phyloP scores from a whole-genome alignment of 1,139 yeast genomes.

The Taphrina populina region DNA sequence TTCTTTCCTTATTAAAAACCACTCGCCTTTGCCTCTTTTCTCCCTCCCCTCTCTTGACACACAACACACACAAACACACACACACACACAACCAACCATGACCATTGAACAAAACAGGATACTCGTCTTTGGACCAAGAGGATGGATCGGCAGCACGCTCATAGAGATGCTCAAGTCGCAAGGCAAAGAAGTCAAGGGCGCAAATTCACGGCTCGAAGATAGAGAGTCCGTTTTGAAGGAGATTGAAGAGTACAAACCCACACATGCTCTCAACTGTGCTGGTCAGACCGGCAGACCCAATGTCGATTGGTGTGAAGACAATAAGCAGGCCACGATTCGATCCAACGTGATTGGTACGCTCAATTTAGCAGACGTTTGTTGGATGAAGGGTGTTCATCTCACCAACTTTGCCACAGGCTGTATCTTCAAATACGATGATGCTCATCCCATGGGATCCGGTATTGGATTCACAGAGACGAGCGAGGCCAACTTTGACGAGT shows the following conservation, averaged over 20 bases:
- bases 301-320: constrained; percentile 34
- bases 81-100: neutral
- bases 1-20: too few species aligned
- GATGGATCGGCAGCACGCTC: constrained; percentile 31
- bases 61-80: neutral
- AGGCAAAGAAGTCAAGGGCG: constrained; percentile 31
- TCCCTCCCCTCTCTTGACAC: constrained; percentile 5
- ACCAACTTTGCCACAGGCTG: constrained; percentile 33
- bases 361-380: constrained; percentile 48
- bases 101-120: constrained; percentile 18
- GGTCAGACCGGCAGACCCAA: constrained; percentile 33
- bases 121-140: constrained; percentile 32
- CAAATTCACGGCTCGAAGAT: constrained; percentile 24
- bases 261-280: constrained; percentile 32
- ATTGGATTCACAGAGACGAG: constrained; percentile 30
- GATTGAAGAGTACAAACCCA: constrained; percentile 29
- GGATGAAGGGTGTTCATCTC: constrained; percentile 30
- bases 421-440: constrained; percentile 33
- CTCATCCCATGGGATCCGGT: constrained; percentile 32
- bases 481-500: constrained; percentile 31
- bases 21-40: neutral
- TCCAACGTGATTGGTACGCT: constrained; percentile 59
- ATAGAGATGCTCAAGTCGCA: constrained; percentile 32
- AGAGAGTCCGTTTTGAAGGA: constrained; percentile 30
- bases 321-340: constrained; percentile 32